Base-by-base conservation (phyloP, 495 filamentous ascomycete genomes). In the Xylaria longipes region DNA sequence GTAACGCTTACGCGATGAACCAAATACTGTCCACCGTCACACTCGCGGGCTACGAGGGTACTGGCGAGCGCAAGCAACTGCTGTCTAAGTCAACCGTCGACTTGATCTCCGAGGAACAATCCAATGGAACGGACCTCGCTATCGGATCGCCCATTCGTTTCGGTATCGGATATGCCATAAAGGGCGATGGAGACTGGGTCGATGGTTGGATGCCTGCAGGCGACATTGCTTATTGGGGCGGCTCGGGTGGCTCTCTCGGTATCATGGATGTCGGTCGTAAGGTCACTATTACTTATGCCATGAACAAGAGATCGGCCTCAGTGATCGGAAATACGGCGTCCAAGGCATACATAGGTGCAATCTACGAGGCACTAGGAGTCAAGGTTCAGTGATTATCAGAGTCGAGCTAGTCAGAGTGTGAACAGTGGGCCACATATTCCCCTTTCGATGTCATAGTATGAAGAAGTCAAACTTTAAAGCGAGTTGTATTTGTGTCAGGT, bases 251-350 rank as follows among this genome's bases (percentile, higher is more conserved):
- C 0, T 84, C 82, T 0, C 75, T 84, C 2, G 48, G 78, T 4
- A 65, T 85, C 27, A 84, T 86, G 82, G 84, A 86, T 74, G 31
- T 79, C 8, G 81, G 82, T 43, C 74, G 77, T 1, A 71, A 74
- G 64, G 73, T 84, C 68, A 86, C 84, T 3, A 79, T 85, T 56
- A 74, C 68, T 5, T 86, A 84, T 76, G 74, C 74, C 6, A 85
- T 85, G 84, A 86, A 85, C 65, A 77, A 78, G 70, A 84, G 84
- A 82, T 72, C 64, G 14, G 4, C 15, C 1, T 75, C 75, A 2
- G n/a, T 67, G 9, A 67, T 72, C 48, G 70, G 72, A 3, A 84
- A 80, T 63, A 58, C 63, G 1, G 74, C 72, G 7, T 75, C 78
- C 7, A 69, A 72, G 66, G 75, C 75, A 5, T 85, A 84, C 64